These are phyloP conservation scores for Zymoseptoria ardabiliae DNA, from an alignment of 2,329 filamentous ascomycete genomes.

Conservation along the genomic window DNA sequence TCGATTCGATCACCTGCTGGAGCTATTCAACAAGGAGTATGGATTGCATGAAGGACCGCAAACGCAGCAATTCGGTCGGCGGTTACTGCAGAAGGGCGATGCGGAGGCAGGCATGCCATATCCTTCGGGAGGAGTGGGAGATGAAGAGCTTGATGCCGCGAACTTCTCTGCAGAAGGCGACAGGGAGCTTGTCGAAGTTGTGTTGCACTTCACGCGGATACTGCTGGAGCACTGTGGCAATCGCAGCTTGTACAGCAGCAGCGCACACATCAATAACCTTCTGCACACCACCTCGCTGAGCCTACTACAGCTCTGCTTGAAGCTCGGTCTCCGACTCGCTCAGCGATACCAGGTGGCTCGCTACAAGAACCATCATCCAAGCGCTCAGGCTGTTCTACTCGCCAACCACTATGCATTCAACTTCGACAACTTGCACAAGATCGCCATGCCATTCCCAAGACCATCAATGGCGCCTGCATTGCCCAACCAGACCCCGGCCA, in stretches of 20 bases:
- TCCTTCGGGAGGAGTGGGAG: conserved; percentile 22
- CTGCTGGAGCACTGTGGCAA: conserved; percentile 94
- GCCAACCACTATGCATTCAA: conserved; percentile 73
- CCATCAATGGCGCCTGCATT: conserved; percentile 47
- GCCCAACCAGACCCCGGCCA: conserved; percentile 49
- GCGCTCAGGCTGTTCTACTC: conserved; percentile 56
- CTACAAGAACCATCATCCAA: conserved; percentile 57
- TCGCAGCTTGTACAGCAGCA: conserved; percentile 91
- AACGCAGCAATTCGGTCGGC: conserved; percentile 62
- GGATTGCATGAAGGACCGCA: conserved; percentile 75
- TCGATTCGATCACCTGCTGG: conserved; percentile 82
- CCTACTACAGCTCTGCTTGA: conserved; percentile 69
- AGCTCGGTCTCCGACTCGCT: conserved; percentile 76
- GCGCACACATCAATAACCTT: conserved; percentile 77
- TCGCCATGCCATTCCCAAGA: conserved; percentile 76
- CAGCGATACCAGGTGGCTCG: conserved; percentile 88
- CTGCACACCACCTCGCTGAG: conserved; percentile 79
- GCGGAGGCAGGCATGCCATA: conserved; percentile 38
- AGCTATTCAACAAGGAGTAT: conserved; percentile 74
- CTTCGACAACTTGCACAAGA: conserved; percentile 71
- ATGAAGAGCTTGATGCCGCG: conserved; percentile 26
- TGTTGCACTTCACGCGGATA: conserved; percentile 79
- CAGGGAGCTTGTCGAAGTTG: conserved; percentile 65
- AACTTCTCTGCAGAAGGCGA: conserved; percentile 72
- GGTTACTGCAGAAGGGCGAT: conserved; percentile 55